Evolutionary conservation across 192 early-diverging fungal genomes (phyloP), one percentile per base, ranked within the genome.

Genomic region (Coemansia furcata): DNA sequence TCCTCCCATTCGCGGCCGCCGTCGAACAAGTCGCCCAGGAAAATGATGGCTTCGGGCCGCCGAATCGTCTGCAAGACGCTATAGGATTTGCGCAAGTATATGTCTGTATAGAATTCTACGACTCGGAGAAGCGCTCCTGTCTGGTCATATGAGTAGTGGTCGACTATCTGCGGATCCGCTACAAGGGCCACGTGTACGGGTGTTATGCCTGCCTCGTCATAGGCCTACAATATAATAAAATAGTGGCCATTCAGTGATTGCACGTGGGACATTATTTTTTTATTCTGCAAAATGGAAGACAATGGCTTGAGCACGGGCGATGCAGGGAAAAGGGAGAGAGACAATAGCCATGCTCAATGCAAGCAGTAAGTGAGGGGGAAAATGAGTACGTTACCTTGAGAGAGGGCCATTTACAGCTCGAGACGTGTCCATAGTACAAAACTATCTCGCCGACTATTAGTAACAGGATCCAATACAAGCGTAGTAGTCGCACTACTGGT

Each of bases 91-190:
- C 84, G 83, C 87, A 96, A 91, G 73, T 93, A 96, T 0, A 93
- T 76, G 65, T 95, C 95, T 11, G 90, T 92, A 73, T 91, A 94
- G 59, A 92, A 92, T 69, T 96, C 86, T 7, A 86, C 85, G 4
- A 90, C 29, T 10, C 63, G 68, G 6, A 94, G 83, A 0, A 89
- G 35, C 3, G 88, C 35, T 0, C 92, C 92, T 10, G 83, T 72
- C 42, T 90, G 89, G 4, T 83, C 73, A 68, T 98, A 98, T 10
- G 95, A 97, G 69, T 90, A 91, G 37, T 88, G 80, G 73, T 97
- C 96, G 39, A 94, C 95, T 43, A 98, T 86, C 69, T 98, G 96
- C 40, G 96, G 95, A 76, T 98, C 96, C 0, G 92, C 91, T 43
- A 98, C 81, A 9, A 98, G 66, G 12, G 89, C 88, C 19, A 94